Percentiles rank a stretch among this genome's conserved stretches.
Conservation (phyloP, 805 yeast genomes). For the Cyberlindnera meyerae region DNA sequence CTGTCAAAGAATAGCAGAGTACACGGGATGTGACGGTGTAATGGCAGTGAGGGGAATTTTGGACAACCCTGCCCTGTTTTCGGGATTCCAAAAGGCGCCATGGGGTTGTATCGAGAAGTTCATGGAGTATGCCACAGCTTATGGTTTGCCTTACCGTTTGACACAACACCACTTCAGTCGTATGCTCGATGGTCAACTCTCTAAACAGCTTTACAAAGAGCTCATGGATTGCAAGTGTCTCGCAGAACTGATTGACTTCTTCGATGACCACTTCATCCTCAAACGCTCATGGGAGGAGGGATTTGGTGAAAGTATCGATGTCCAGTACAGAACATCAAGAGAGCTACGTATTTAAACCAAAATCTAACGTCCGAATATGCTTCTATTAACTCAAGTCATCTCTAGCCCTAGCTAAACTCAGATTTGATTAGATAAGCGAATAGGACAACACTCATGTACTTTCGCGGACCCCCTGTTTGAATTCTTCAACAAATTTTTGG, state of each 20-base stretch:
- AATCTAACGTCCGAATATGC: too few species aligned
- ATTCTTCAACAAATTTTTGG: too few species aligned
- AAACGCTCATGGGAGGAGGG: slow-evolving; percentile 64
- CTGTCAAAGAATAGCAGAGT: slow-evolving; percentile 52
- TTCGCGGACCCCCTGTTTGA: too few species aligned
- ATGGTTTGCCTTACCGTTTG: slow-evolving; percentile 80
- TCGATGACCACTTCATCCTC: slow-evolving; percentile 65
- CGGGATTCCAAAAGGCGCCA: slow-evolving; percentile 69
- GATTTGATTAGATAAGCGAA: too few species aligned
- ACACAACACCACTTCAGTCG: slow-evolving; percentile 84
- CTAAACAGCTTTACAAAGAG: slow-evolving; percentile 46
- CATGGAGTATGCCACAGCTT: slow-evolving; percentile 71
- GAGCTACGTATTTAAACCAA: slow-evolving; percentile 24
- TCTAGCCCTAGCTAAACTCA: too few species aligned
- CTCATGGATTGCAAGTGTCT: slow-evolving; percentile 59
- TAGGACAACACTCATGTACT: too few species aligned
- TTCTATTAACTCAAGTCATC: too few species aligned
- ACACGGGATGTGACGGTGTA: slow-evolving; percentile 83
- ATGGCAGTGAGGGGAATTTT: slow-evolving; percentile 93
- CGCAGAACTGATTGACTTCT: slow-evolving; percentile 73
- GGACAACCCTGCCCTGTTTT: slow-evolving; percentile 82
- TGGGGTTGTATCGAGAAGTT: slow-evolving; percentile 88
- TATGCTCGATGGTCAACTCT: slow-evolving; percentile 63
- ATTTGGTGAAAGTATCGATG: slow-evolving; percentile 52
- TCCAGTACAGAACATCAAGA: slow-evolving; percentile 35